Percentiles rank a stretch among this genome's conserved stretches.
Conservation (phyloP, 345 rosid genomes). For the Citrus mangshanensis region DNA sequence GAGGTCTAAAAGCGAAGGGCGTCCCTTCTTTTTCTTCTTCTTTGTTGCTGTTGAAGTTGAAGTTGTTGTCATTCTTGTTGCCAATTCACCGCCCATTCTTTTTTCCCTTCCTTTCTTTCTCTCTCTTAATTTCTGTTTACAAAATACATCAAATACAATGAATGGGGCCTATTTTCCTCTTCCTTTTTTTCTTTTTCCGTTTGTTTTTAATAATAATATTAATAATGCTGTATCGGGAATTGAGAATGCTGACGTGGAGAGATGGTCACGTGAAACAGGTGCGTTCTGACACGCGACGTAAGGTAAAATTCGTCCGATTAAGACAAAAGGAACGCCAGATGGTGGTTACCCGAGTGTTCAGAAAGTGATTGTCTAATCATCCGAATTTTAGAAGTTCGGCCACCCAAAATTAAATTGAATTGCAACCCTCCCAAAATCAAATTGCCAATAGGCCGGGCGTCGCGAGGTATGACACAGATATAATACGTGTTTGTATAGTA, state of each 20-base stretch:
- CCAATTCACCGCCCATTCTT: slow-evolving; percentile 48
- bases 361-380: no score
- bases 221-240: background rate
- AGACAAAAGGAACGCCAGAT: background rate
- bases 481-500: no score
- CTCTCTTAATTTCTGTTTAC: slow-evolving; percentile 15
- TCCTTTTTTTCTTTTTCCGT: slow-evolving; percentile 21
- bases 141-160: background rate
- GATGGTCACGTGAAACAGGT: slow-evolving; percentile 23
- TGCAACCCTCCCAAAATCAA: no score
- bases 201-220: background rate
- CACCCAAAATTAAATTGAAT: no score
- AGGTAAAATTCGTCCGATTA: background rate
- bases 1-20: slow-evolving; percentile 92
- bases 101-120: background rate
- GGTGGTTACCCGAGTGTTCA: no score
- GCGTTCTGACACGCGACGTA: background rate
- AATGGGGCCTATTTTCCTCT: no score
- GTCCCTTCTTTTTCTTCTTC: slow-evolving; percentile 94
- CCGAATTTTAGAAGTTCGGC: no score
- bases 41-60: slow-evolving; percentile 21
- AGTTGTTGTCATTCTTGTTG: slow-evolving; percentile 23
- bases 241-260: slow-evolving; percentile 15
- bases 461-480: fast-evolving
- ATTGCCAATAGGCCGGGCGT: fast-evolving